A percentile compares a stretch with the other conserved stretches of the same genome.
phyloP scores from a whole-genome alignment of 768 basidiomycete species.

The Mycena pura region DNA sequence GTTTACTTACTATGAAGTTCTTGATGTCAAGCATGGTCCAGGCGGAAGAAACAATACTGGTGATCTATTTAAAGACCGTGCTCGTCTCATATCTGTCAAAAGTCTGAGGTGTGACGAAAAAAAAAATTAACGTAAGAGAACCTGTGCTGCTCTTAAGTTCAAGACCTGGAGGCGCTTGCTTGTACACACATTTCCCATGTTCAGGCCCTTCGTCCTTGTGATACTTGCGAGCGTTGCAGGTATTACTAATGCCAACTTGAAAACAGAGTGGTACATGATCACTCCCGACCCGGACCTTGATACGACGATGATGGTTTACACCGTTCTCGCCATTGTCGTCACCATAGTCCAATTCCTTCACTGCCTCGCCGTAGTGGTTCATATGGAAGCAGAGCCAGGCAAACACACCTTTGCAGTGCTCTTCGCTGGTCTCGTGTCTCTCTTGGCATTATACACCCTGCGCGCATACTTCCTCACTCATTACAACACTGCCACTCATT shows the following conservation, averaged over 20 bases:
- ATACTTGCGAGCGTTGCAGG: not conserved
- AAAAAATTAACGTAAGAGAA: no score
- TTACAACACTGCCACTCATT: slow-evolving; percentile 1
- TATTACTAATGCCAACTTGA: not conserved
- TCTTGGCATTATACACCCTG: slow-evolving; percentile 7
- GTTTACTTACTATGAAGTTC: no score
- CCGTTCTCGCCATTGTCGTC: not conserved
- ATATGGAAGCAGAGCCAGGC: not conserved
- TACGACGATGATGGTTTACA: not conserved
- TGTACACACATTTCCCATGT: not conserved
- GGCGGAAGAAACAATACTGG: no score
- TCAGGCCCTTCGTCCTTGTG: not conserved
- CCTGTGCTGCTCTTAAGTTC: no score
- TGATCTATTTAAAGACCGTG: no score
- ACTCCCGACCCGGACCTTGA: not conserved
- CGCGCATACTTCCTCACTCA: slow-evolving; percentile 7
- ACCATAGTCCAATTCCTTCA: slow-evolving; percentile 4
- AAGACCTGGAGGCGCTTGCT: no score
- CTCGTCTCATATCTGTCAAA: no score
- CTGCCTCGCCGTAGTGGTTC: not conserved
- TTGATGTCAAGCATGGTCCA: no score
- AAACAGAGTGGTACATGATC: not conserved
- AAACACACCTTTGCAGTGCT: not conserved
- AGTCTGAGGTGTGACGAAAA: no score
- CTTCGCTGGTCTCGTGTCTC: not conserved